Conservation (phyloP, 148 eudicot species). For the Rhododendron griersonianum region DNA sequence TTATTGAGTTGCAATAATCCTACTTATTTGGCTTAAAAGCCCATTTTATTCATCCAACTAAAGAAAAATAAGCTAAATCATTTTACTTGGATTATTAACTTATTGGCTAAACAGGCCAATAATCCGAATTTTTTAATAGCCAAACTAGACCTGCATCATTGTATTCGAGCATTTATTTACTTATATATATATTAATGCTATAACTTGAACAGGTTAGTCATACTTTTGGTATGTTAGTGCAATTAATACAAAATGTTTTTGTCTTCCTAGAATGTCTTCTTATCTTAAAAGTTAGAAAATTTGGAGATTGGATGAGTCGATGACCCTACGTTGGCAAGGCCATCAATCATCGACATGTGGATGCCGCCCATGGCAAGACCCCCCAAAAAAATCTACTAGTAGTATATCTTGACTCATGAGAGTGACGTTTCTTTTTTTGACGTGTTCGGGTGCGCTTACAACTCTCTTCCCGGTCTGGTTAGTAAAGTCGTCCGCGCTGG, state of each 20-base stretch:
- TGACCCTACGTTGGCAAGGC: neutral
- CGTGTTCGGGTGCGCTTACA: too few relatives aligned
- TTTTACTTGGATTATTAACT: neutral
- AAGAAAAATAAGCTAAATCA: neutral
- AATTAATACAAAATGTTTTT: too few relatives aligned
- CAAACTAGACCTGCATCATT: too few relatives aligned
- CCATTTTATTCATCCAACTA: neutral
- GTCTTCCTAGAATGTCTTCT: too few relatives aligned
- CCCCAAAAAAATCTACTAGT: neutral
- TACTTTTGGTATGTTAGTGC: neutral
- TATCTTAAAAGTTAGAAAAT: too few relatives aligned
- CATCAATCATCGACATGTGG: neutral
- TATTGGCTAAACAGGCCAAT: neutral
- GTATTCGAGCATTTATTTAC: too few relatives aligned
- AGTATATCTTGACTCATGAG: neutral
- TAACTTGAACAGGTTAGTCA: neutral
- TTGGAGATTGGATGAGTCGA: neutral
- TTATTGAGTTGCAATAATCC: too few relatives aligned
- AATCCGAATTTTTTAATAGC: neutral
- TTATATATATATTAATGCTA: neutral
- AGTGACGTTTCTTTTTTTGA: neutral
- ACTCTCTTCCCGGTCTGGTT: neutral
- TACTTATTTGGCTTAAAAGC: too few relatives aligned
- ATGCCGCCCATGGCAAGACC: neutral
- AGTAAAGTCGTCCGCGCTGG: too few relatives aligned